Evolutionary conservation across 2,329 filamentous ascomycete species (phyloP), one percentile per base, ranked within the genome.

Genomic region (Coniochaeta ligniaria): DNA sequence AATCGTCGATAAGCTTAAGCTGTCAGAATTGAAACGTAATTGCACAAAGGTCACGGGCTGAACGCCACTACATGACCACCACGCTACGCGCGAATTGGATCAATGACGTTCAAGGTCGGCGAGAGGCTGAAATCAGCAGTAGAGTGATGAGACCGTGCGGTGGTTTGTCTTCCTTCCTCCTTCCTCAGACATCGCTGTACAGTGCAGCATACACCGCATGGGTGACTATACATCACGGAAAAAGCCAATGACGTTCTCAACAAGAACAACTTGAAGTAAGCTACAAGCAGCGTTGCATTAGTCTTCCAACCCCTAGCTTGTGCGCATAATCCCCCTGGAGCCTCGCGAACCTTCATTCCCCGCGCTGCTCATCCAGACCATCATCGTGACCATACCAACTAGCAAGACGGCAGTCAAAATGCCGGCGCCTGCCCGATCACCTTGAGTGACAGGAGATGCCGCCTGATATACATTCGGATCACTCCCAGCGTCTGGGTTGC

Each of bases 371-470:
- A 75, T 67, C 75, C 75, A 78, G 5, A 68, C 64, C 8, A 74
- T 65, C 1, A 73, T 71, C 6, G 71, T 70, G 36, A 74, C 62
- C 41, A 78, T 63, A 11, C 66, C 60, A 16, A 70, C 61, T 54
- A 75, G 60, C 64, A 76, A 63, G 20, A 77, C 33, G 1, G 70
- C 68, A 6, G 77, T 79, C 57, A 79, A 60, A 16, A 79, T 72
- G 1, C 73, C 73, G 0, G 76, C 77, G 5, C 77, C 77, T 1
- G 73, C 76, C 38, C 68, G 70, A 63, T 79, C 77, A 3, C 67
- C 72, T 5, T 67, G 67, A 0, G 71, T 69, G 7, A 72, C 63
- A 6, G 64, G 50, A 8, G 26, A 16, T 22, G 58, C 8, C 1
- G 62, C 63, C 38, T 57, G 26, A 20, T 61, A 7, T 8, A 56